Conservation (phyloP, 2,329 filamentous ascomycete genomes). For the Rachicladosporium sp. region DNA sequence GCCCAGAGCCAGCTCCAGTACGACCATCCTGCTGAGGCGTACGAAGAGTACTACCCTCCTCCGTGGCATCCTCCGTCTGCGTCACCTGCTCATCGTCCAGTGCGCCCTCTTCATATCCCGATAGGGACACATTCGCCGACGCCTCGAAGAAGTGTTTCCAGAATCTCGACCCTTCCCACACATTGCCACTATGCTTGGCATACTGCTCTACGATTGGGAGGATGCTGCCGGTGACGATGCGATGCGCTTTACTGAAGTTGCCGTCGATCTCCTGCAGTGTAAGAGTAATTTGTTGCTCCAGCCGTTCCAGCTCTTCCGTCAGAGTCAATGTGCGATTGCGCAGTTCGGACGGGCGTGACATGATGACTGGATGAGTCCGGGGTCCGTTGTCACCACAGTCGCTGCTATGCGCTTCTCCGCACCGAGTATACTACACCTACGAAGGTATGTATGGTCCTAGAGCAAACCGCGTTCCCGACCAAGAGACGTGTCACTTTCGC, state of each 20-base stretch:
- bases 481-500: too few relatives aligned
- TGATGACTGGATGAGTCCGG: constrained; percentile 14
- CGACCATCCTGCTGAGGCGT: neutral
- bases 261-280: constrained; percentile 97
- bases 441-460: too few relatives aligned
- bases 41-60: too few relatives aligned
- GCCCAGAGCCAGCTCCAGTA: neutral
- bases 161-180: constrained; percentile 98
- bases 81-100: constrained; percentile 43
- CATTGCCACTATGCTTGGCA: constrained; percentile 79
- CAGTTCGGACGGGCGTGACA: constrained; percentile 34
- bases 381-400: too few relatives aligned
- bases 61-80: constrained; percentile 18
- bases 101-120: constrained; percentile 76
- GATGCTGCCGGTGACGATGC: constrained; percentile 89
- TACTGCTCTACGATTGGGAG: constrained; percentile 91
- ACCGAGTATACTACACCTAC: too few relatives aligned
- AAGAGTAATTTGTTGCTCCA: constrained; percentile 93
- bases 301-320: constrained; percentile 87
- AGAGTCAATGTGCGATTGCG: constrained; percentile 55
- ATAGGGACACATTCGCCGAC: constrained; percentile 91
- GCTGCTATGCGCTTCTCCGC: too few relatives aligned
- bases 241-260: constrained; percentile 93
- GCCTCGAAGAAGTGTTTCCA: constrained; percentile 99
- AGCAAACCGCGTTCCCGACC: too few relatives aligned